Conservation (phyloP, 176 grass and related monocot species). For the Saccharum spontaneum region DNA sequence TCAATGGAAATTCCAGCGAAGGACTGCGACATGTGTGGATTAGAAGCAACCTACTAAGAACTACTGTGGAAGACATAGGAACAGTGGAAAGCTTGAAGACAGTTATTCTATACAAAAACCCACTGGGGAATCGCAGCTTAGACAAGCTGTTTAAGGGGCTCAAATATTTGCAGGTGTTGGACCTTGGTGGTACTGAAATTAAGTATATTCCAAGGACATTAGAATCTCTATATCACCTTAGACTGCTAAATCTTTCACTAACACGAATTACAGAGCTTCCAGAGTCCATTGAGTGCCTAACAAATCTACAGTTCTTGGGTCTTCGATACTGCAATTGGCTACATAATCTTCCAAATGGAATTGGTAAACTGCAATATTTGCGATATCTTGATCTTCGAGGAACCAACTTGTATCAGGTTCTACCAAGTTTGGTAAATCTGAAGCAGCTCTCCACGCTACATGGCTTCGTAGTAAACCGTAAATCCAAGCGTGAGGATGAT, state of each 20-base stretch:
- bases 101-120: slow-evolving; percentile 49
- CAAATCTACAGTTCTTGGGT: slow-evolving; percentile 57
- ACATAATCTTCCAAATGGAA: slow-evolving; percentile 38
- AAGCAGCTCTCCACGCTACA: slow-evolving; percentile 40
- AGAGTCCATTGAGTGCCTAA: slow-evolving; percentile 47
- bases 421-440: slow-evolving; percentile 46
- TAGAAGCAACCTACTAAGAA: neutral
- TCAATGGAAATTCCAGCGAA: neutral
- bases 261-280: slow-evolving; percentile 60
- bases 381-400: slow-evolving; percentile 57
- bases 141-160: slow-evolving; percentile 36
- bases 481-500: slow-evolving; percentile 28
- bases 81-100: slow-evolving; percentile 34
- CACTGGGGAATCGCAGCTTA: slow-evolving; percentile 7
- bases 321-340: slow-evolving; percentile 50
- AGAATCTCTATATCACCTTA: slow-evolving; percentile 54
- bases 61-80: slow-evolving; percentile 18
- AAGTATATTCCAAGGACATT: slow-evolving; percentile 47
- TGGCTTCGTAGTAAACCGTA: slow-evolving; percentile 46
- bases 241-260: slow-evolving; percentile 58
- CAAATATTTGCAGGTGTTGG: slow-evolving; percentile 49
- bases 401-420: slow-evolving; percentile 44
- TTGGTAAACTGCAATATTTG: slow-evolving; percentile 47
- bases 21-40: slow-evolving; percentile 43
- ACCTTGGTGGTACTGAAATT: slow-evolving; percentile 46